Conservation (phyloP, 1,139 yeast species). For the Pichia norvegensis region DNA sequence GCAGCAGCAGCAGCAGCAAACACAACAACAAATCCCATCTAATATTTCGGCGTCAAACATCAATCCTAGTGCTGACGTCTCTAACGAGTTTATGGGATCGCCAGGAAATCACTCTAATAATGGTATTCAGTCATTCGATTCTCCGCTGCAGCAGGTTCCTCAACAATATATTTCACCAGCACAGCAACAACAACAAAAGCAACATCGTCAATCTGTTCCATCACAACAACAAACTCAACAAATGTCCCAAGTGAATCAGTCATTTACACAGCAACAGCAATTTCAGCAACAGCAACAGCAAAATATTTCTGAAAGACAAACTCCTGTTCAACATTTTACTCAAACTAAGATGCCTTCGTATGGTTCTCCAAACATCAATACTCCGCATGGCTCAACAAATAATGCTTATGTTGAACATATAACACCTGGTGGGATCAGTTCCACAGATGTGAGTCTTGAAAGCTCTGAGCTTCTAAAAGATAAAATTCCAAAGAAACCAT, state of each 20-base stretch:
- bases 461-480: slow-evolving; percentile 1
- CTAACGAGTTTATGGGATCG: not conserved
- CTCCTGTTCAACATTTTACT: not conserved
- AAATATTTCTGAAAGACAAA: not conserved
- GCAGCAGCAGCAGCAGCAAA: slow-evolving; percentile 16
- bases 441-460: not conserved
- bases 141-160: not conserved
- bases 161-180: slow-evolving; percentile 5
- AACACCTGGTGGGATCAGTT: not conserved
- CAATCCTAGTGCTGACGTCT: not conserved
- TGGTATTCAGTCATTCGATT: not conserved
- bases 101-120: not conserved
- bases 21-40: slow-evolving; percentile 5
- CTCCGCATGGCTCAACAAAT: no score
- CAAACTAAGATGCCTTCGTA: not conserved
- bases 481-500: slow-evolving; percentile 10
- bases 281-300: not conserved
- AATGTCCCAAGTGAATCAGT: slow-evolving; percentile 1
- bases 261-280: not conserved
- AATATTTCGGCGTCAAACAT: slow-evolving; percentile 5
- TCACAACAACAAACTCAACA: slow-evolving; percentile 5
- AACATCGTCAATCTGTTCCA: not conserved
- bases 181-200: slow-evolving; percentile 1
- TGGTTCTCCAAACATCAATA: not conserved
- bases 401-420: not conserved